Percentiles rank a stretch among this genome's conserved stretches.
phyloP scores from a whole-genome alignment of 768 basidiomycete genomes.

The Tylopilus cervinicoccineus region DNA sequence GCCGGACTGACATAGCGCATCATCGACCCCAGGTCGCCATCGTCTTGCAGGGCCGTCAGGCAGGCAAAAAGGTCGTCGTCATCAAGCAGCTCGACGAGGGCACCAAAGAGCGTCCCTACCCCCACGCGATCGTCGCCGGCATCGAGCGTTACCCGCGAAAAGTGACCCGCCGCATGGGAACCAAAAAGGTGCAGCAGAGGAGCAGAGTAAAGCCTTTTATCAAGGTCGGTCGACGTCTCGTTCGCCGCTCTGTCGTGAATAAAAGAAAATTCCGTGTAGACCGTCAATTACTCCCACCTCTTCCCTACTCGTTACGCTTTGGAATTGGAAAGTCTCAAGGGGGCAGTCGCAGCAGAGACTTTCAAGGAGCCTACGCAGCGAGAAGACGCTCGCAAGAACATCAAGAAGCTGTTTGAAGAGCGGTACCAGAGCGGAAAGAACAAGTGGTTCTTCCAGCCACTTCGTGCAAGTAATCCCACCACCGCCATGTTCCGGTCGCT shows the following conservation, averaged over 20 bases:
- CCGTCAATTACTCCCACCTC: constrained; percentile 97
- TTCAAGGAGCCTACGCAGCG: constrained; percentile 98
- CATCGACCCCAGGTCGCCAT: constrained; percentile 71
- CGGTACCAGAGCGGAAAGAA: constrained; percentile 92
- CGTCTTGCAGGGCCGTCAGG: constrained; percentile 98
- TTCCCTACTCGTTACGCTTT: constrained; percentile 99
- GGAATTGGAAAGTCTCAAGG: constrained; percentile 94
- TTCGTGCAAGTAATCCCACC: constrained; percentile 53
- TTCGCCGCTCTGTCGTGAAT: no score
- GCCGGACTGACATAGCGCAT: constrained; percentile 5
- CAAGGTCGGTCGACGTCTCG: constrained; percentile 60
- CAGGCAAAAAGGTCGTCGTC: constrained; percentile 98
- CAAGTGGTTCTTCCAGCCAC: constrained; percentile 93
- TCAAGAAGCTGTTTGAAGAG: constrained; percentile 97
- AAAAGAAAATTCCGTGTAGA: constrained; percentile 52
- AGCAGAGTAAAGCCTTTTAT: constrained; percentile 99
- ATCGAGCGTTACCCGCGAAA: constrained; percentile 98
- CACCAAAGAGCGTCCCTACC: constrained; percentile 92
- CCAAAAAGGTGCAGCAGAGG: constrained; percentile 88
- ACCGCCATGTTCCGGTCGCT: neutral
- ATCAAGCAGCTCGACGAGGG: constrained; percentile 98
- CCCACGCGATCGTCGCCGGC: constrained; percentile 97
- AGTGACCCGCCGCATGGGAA: constrained; percentile 96
- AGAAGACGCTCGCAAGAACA: constrained; percentile 90
- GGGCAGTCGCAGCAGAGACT: constrained; percentile 75